Evolutionary conservation across 129 eudicot species (phyloP), one percentile per base, ranked within the genome.

Genomic region (Flaveria robusta): DNA sequence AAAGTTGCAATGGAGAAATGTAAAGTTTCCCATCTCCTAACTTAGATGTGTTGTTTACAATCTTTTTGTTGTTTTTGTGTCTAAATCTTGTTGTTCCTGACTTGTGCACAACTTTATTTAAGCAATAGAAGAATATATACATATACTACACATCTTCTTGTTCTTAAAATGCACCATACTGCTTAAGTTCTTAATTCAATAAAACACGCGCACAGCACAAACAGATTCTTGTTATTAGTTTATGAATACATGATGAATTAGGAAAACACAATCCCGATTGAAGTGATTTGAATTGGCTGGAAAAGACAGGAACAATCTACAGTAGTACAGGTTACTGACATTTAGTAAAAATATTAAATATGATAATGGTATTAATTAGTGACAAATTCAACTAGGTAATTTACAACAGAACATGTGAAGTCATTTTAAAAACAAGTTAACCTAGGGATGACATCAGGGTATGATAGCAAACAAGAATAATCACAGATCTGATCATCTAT

Each of bases 1-100:
- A 82, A 60, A 46, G 56, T 55, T 42, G 68, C 75, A 68, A 55
- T 80, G 79, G 79, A 80, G 70, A 74, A 80, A 67, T 80, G 84
- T 80, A 55, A 80, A 45, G 75, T 56, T 80, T 45, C 55, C 54
- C 80, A 74, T 18, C 50, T 80, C 64, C 65, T 80, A 74, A 74
- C 39, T 7, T 74, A 67, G 79, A 58, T 66, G 26, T 74, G 80
- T 79, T 63, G 42, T 68, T 74, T 73, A 72, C 19, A 55, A 66
- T 55, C 13, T 74, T 29, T 52, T 55, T 75, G 56, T 80, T 80
- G 51, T 66, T 71, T 64, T 42, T 66, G 83, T 74, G 41, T 74
- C 45, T 65, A 66, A 74, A 66, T 66, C 75, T 67, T 54, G 58
- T 42, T 80, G 74, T 80, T 73, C 68, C 29, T 67, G 52, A 52